These are phyloP conservation scores for Soucietia sequanensis DNA, from an alignment of 805 yeast genomes.

Conservation along the genomic window DNA sequence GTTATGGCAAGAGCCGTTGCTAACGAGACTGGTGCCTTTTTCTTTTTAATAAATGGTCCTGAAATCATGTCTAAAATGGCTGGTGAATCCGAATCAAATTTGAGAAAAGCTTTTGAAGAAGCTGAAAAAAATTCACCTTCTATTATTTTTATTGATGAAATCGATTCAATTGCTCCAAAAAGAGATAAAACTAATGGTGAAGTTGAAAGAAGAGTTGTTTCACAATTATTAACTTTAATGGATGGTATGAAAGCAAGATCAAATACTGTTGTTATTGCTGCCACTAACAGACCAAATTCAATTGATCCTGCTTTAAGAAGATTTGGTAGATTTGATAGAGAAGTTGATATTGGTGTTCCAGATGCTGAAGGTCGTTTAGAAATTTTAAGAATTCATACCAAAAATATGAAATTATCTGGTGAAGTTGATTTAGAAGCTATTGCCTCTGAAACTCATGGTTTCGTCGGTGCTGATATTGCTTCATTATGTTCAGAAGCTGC, in stretches of 20 bases:
- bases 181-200: constrained; percentile 99
- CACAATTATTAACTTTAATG: constrained; percentile 95
- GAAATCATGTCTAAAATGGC: constrained; percentile 99
- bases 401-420: constrained; percentile 94
- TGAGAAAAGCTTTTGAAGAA: constrained; percentile 98
- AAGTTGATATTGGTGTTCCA: constrained; percentile 88
- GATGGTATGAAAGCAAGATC: constrained; percentile 99
- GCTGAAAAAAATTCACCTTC: constrained; percentile 99
- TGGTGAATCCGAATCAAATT: constrained; percentile 96
- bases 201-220: constrained; percentile 98
- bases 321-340: constrained; percentile 84
- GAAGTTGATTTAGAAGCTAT: constrained; percentile 95
- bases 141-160: constrained; percentile 96
- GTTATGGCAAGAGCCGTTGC: constrained; percentile 99
- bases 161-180: constrained; percentile 98
- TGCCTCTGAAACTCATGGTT: constrained; percentile 98
- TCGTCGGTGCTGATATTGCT: constrained; percentile 98
- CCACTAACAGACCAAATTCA: constrained; percentile 86
- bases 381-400: constrained; percentile 94
- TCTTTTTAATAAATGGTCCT: constrained; percentile 97
- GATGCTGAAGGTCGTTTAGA: constrained; percentile 98
- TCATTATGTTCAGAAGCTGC: constrained; percentile 99
- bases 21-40: constrained; percentile 98
- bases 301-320: constrained; percentile 85
- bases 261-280: constrained; percentile 97